These are phyloP conservation scores for Mycosphaerella sp. DNA, from an alignment of 2,329 filamentous ascomycete species.

Conservation along the genomic window DNA sequence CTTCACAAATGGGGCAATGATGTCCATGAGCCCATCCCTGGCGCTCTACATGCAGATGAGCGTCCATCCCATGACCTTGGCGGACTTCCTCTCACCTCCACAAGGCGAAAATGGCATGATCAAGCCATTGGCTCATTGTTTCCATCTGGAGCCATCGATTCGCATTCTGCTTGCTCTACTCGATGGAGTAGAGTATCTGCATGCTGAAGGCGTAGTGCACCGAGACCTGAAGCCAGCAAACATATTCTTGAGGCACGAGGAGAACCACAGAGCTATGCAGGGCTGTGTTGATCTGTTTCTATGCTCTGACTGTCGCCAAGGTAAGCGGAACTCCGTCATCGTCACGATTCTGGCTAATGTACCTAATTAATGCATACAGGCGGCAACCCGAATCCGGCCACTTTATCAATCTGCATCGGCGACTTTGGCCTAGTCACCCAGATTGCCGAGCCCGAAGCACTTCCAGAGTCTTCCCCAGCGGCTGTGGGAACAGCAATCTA, in stretches of 20 bases:
- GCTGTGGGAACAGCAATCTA: slow-evolving; percentile 59
- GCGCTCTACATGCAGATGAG: slow-evolving; percentile 64
- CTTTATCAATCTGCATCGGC: slow-evolving; percentile 51
- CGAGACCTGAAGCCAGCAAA: slow-evolving; percentile 64
- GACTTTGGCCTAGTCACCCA: slow-evolving; percentile 62
- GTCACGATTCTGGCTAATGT: neutral
- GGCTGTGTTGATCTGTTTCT: slow-evolving; percentile 43
- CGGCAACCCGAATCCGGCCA: slow-evolving; percentile 16
- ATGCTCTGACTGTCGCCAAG: slow-evolving; percentile 42
- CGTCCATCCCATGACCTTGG: slow-evolving; percentile 56
- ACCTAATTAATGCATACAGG: neutral
- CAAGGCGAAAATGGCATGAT: slow-evolving; percentile 8
- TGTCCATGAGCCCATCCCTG: slow-evolving; percentile 31
- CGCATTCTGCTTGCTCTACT: slow-evolving; percentile 54
- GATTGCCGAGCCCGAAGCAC: slow-evolving; percentile 36
- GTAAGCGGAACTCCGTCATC: neutral
- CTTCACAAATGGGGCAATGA: slow-evolving; percentile 6
- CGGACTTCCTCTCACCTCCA: slow-evolving; percentile 49
- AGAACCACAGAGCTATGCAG: slow-evolving; percentile 19
- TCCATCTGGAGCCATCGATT: slow-evolving; percentile 53
- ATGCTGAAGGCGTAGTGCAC: slow-evolving; percentile 55
- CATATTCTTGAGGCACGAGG: slow-evolving; percentile 54
- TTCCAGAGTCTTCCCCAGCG: neutral
- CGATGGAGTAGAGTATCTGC: slow-evolving; percentile 59
- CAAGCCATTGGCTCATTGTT: slow-evolving; percentile 49